Base-by-base conservation (phyloP, 2,329 filamentous ascomycete species). In the Talaromyces piceae region DNA sequence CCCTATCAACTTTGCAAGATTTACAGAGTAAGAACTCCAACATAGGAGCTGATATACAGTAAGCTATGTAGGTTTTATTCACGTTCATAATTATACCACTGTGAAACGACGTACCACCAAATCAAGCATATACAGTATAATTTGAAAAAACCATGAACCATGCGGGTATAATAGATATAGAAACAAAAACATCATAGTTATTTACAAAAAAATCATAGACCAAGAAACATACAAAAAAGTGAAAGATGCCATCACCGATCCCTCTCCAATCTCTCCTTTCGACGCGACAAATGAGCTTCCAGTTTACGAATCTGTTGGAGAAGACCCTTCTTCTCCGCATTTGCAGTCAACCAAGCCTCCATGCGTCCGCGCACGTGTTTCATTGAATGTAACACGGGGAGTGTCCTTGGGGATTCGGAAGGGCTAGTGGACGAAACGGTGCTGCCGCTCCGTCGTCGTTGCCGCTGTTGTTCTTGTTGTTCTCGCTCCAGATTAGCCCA, bases 261-360 rank as follows among this genome's bases (percentile, higher is more conserved):
- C 41, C 55, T 61, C 56, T 69, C 67, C 39, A 69, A 48, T 44
- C 61, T 64, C 57, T 63, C 67, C 59, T 67, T 75, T 51, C 68
- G 70, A 64, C 82, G 86, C 54, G 77, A 77, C 58, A 95, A 76
- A 30, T 84, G 71, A 22, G 76, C 81, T 68, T 88, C 86, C 63
- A 96, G 75, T 45, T 88, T 73, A 52, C 72, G 66, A 28, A 84
- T 69, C 61, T 79, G 70, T 11, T 69, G 68, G 59, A 78, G 77
- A 60, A 84, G 65, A 69, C 63, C 87, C 0, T 91, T 91, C 62
- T 83, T 86, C 73, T 95, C 91, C 57, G 86, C 87, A 67, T 94
- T 93, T 8, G 67, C 77, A 70, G 86, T 84, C 50, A 97, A 72
- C 86, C 88, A 95, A 2, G 51, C 63, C 73, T 96, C 91, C 90